A percentile compares a stretch with the other conserved stretches of the same genome.
Evolutionary conservation across 2,329 filamentous ascomycete genomes (phyloP).

Genomic region (Claviceps sp.): DNA sequence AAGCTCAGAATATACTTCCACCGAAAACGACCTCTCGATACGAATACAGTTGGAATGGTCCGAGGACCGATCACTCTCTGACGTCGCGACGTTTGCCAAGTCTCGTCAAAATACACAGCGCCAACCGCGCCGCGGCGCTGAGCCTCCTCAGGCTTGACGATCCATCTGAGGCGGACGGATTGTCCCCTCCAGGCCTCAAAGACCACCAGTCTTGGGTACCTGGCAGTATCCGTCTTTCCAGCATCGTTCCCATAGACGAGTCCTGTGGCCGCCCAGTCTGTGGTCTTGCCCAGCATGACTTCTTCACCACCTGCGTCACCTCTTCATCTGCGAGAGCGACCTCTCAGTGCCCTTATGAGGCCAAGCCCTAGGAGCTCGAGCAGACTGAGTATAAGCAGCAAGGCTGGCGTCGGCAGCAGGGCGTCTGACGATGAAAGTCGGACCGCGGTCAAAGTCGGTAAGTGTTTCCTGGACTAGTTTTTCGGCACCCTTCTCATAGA

Average conservation of each 20-base stretch:
- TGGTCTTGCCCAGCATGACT: conserved; percentile 36
- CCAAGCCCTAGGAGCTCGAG: conserved; percentile 63
- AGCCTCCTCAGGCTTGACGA: conserved; percentile 3
- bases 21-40: neutral
- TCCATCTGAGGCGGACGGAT: conserved; percentile 1
- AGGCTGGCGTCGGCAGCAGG: conserved; percentile 61
- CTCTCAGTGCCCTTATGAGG: conserved; percentile 69
- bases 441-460: conserved; percentile 94
- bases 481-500: neutral
- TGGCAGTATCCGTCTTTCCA: neutral
- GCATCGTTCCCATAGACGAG: neutral
- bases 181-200: neutral
- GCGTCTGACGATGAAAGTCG: conserved; percentile 82
- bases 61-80: neutral
- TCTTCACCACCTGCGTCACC: conserved; percentile 59
- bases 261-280: neutral
- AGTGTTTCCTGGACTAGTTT: conserved; percentile 18
- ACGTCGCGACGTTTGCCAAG: neutral
- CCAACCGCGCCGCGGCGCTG: conserved; percentile 5
- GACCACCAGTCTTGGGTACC: neutral
- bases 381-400: conserved; percentile 74
- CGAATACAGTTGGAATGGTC: neutral
- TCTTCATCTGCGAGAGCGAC: conserved; percentile 46
- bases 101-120: conserved; percentile 1
- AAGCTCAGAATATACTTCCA: neutral